A percentile compares a stretch with the other conserved stretches of the same genome.
Evolutionary conservation across 1,284 basidiomycete species (phyloP).

Genomic region (Ganoderma multipileum): DNA sequence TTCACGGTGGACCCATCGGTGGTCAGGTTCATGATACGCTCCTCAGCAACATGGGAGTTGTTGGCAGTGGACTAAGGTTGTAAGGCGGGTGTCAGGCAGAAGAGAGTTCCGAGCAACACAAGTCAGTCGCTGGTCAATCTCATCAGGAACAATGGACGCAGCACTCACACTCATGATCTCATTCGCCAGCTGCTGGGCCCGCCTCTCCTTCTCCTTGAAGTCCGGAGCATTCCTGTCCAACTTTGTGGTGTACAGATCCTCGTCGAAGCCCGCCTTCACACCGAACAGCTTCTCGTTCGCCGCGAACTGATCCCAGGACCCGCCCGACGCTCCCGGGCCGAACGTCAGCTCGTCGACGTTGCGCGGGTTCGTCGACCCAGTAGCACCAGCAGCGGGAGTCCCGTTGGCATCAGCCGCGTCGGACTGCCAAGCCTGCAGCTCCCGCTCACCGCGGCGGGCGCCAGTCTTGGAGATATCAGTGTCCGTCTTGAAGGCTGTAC

Average conservation of each 20-base stretch:
- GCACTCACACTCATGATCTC: slow-evolving; percentile 85
- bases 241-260: slow-evolving; percentile 95
- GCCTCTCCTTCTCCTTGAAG: slow-evolving; percentile 88
- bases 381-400: slow-evolving; percentile 22
- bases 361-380: slow-evolving; percentile 24
- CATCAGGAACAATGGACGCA: slow-evolving; percentile 2
- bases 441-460: slow-evolving; percentile 68
- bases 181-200: slow-evolving; percentile 88
- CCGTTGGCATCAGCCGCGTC: slow-evolving; percentile 36
- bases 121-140: not conserved
- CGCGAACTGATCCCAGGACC: slow-evolving; percentile 95
- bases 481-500: slow-evolving; percentile 86
- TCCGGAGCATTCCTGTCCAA: slow-evolving; percentile 87
- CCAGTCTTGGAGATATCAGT: slow-evolving; percentile 78
- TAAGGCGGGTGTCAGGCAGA: not conserved
- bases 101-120: not conserved
- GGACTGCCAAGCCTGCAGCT: slow-evolving; percentile 83
- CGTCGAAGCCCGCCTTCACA: slow-evolving; percentile 90
- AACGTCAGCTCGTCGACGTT: slow-evolving; percentile 74
- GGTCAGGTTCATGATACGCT: slow-evolving; percentile 71
- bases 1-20: slow-evolving; percentile 77
- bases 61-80: slow-evolving; percentile 59
- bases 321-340: slow-evolving; percentile 53
- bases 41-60: slow-evolving; percentile 92
- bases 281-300: slow-evolving; percentile 95